These are phyloP conservation scores for Eutrema heterophyllum DNA, from an alignment of 345 rosid genomes.

Conservation along the genomic window DNA sequence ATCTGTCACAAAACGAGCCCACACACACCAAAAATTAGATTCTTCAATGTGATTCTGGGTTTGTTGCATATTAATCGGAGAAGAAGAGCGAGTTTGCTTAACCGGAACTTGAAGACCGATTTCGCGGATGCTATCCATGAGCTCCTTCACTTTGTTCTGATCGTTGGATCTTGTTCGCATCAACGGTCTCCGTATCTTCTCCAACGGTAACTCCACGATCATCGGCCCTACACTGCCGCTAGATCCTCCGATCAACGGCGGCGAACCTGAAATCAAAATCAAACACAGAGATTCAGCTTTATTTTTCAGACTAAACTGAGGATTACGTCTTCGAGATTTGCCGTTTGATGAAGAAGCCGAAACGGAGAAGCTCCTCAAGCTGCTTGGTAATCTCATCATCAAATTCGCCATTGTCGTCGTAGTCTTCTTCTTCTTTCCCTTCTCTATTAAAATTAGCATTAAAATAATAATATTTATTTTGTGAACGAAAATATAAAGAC, in stretches of 20 bases:
- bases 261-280: conserved; percentile 12
- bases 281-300: background rate
- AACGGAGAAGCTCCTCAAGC: conserved; percentile 49
- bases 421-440: background rate
- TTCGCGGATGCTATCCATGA: conserved; percentile 69
- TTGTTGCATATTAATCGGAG: background rate
- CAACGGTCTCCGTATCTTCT: conserved; percentile 75
- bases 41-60: background rate
- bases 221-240: conserved; percentile 49
- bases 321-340: background rate
- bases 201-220: conserved; percentile 66
- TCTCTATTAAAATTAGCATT: background rate
- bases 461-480: background rate
- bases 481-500: conserved; percentile 22
- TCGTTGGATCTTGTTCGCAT: conserved; percentile 85
- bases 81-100: conserved; percentile 1
- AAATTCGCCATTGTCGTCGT: conserved; percentile 53
- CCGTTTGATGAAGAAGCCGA: conserved; percentile 67
- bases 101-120: conserved; percentile 96
- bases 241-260: conserved; percentile 32
- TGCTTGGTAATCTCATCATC: conserved; percentile 38
- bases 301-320: background rate
- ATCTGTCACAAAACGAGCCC: conserved; percentile 46
- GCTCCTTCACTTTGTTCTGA: conserved; percentile 72
- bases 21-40: background rate